Percentiles rank a stretch among this genome's conserved stretches.
phyloP scores from a whole-genome alignment of 805 yeast species.

The Gaillardinia entomophila region DNA sequence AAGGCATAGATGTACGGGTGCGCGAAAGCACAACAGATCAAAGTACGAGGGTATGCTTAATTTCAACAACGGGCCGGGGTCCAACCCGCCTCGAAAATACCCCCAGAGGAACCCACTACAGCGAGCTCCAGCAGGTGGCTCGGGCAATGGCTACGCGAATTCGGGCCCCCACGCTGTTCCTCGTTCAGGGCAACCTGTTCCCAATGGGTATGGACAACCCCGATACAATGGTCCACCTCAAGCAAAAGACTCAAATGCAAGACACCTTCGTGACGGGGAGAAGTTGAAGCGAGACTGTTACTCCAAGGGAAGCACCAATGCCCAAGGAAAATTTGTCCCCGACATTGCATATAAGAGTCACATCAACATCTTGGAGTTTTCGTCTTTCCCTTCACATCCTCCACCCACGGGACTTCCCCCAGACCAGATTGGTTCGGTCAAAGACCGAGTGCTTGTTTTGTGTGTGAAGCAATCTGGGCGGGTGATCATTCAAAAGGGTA shows the following conservation, averaged over 20 bases:
- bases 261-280: slow-evolving; percentile 11
- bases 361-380: slow-evolving; percentile 67
- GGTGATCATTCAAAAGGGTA: slow-evolving; percentile 76
- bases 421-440: slow-evolving; percentile 31
- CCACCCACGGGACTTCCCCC: slow-evolving; percentile 57
- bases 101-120: neutral
- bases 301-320: slow-evolving; percentile 20
- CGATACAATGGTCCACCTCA: slow-evolving; percentile 1
- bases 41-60: no score
- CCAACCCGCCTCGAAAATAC: neutral
- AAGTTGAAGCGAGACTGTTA: slow-evolving; percentile 34
- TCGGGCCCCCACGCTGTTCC: slow-evolving; percentile 1
- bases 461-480: slow-evolving; percentile 63
- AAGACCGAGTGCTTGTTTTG: slow-evolving; percentile 55
- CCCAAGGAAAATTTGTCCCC: slow-evolving; percentile 14
- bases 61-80: no score
- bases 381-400: slow-evolving; percentile 58
- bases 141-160: no score
- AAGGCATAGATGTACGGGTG: no score
- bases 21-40: no score
- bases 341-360: slow-evolving; percentile 63
- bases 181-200: slow-evolving; percentile 1
- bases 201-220: slow-evolving; percentile 1
- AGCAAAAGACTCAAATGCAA: slow-evolving; percentile 1
- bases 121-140: neutral